Percentiles rank a stretch among this genome's conserved stretches.
These are phyloP conservation scores for Candida xiaguanensis DNA, from an alignment of 805 yeast species.

Conservation along the genomic window DNA sequence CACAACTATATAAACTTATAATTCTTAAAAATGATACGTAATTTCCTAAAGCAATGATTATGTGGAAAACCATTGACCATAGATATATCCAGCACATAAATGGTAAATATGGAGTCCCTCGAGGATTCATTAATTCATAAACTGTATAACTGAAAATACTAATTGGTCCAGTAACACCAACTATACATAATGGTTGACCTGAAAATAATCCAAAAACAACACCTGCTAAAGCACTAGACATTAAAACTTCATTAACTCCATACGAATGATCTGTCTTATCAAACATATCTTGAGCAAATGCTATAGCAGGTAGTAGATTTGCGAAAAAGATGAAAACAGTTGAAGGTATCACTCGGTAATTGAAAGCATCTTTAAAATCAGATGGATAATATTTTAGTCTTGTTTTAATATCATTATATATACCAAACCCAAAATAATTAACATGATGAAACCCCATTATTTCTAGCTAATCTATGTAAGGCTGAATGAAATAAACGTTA, in stretches of 20 bases:
- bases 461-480: background rate
- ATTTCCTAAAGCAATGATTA: slow-evolving; percentile 66
- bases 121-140: slow-evolving; percentile 60
- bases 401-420: slow-evolving; percentile 46
- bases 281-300: slow-evolving; percentile 96
- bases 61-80: slow-evolving; percentile 85
- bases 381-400: slow-evolving; percentile 66
- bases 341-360: slow-evolving; percentile 85
- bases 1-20: slow-evolving; percentile 82
- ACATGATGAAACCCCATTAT: slow-evolving; percentile 12
- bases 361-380: slow-evolving; percentile 80
- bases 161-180: slow-evolving; percentile 97
- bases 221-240: slow-evolving; percentile 86
- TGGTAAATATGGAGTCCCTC: slow-evolving; percentile 63
- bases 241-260: slow-evolving; percentile 86
- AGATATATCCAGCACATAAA: slow-evolving; percentile 95
- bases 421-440: slow-evolving; percentile 44
- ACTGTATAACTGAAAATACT: slow-evolving; percentile 90
- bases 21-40: slow-evolving; percentile 61
- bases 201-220: slow-evolving; percentile 78
- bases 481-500: background rate
- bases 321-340: slow-evolving; percentile 83
- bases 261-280: slow-evolving; percentile 83
- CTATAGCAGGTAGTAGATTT: slow-evolving; percentile 86
- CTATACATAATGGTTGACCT: slow-evolving; percentile 92